Percentiles rank a stretch among this genome's conserved stretches.
Evolutionary conservation across 1,284 basidiomycete genomes (phyloP).

Genomic region (Sporisorium graminicola): DNA sequence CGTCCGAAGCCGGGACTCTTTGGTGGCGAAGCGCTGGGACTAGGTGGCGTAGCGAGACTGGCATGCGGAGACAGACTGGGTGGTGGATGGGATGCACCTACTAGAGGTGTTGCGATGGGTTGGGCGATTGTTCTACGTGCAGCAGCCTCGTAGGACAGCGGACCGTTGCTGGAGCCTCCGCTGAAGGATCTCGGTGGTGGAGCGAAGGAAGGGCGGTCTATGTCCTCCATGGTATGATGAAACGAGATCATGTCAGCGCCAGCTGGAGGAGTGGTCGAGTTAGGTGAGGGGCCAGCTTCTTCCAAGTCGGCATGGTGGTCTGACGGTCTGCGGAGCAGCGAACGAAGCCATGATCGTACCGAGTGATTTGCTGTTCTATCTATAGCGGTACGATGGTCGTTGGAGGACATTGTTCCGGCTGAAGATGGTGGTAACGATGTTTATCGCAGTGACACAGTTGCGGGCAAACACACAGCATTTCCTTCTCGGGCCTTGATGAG

Average conservation of each 20-base stretch:
- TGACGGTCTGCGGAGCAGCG: slow-evolving; percentile 22
- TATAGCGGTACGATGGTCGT: slow-evolving; percentile 3
- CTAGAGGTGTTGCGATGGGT: slow-evolving; percentile 23
- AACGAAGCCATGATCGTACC: slow-evolving; percentile 37
- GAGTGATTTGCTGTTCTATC: slow-evolving; percentile 19
- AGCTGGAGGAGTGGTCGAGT: neutral
- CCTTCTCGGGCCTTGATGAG: neutral
- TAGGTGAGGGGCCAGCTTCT: slow-evolving; percentile 1
- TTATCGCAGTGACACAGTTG: neutral
- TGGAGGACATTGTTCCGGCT: slow-evolving; percentile 12
- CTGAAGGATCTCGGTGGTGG: slow-evolving; percentile 47
- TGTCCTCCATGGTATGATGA: slow-evolving; percentile 40
- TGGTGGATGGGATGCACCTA: slow-evolving; percentile 10
- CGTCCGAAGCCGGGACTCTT: slow-evolving; percentile 24
- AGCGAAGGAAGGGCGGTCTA: slow-evolving; percentile 22
- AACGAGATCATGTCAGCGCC: slow-evolving; percentile 48
- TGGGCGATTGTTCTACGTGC: slow-evolving; percentile 21
- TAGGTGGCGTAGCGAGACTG: slow-evolving; percentile 8
- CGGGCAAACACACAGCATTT: neutral
- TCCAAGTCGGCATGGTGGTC: slow-evolving; percentile 2
- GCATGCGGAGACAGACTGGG: slow-evolving; percentile 4
- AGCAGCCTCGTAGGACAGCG: slow-evolving; percentile 24
- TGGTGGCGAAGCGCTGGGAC: slow-evolving; percentile 19
- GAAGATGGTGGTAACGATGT: neutral
- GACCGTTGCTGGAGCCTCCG: slow-evolving; percentile 24